Evolutionary conservation across 331 rosid genomes (phyloP), one percentile per base, ranked within the genome.

Genomic region (Acacia pycnantha): DNA sequence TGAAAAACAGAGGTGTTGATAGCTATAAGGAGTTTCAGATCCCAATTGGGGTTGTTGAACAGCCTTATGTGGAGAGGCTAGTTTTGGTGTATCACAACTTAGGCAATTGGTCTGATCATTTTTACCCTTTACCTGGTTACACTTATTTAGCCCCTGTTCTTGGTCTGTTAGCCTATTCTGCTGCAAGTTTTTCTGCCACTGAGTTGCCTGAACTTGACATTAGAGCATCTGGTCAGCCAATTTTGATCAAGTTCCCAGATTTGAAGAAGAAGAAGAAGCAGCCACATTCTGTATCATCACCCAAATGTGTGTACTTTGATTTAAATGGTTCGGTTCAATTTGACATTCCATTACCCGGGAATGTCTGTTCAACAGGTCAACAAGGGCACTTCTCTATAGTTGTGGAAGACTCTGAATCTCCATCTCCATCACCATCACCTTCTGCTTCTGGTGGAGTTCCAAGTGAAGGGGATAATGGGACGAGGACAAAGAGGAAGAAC

Each of bases 51-150:
- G 88, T 95, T 71, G 18, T 73, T 33, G 95, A 88, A 70, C 80
- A 71, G 31, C 98, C 97, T 14, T 90, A 90, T 86, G 89, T 81
- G 53, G 77, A 89, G 80, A 90, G 95, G 86, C 81, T 95, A 66
- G 93, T 85, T 10, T 86, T 93, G 77, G 95, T 95, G 16, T 90
- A 95, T 84, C 98, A 95, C 14, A 95, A 90, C 80, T 56, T 95
- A 40, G 95, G 95, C 65, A 94, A 91, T 65, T 89, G 92, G 93
- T 90, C 97, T 75, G 27, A 85, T 19, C 11, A 5, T n/a, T 85
- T 85, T 77, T 95, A 93, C 82, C 90, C 97, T 14, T 84, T 95
- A 72, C 90, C 89, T 24, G 95, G 95, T 56, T 89, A 81, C 77
- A 73, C 92, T 11, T 95, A 89, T 82, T 81, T 95, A 70, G 88